A percentile compares a stretch with the other conserved stretches of the same genome.
These are phyloP conservation scores for Tephrocybe rancida DNA, from an alignment of 768 basidiomycete species.

Conservation along the genomic window DNA sequence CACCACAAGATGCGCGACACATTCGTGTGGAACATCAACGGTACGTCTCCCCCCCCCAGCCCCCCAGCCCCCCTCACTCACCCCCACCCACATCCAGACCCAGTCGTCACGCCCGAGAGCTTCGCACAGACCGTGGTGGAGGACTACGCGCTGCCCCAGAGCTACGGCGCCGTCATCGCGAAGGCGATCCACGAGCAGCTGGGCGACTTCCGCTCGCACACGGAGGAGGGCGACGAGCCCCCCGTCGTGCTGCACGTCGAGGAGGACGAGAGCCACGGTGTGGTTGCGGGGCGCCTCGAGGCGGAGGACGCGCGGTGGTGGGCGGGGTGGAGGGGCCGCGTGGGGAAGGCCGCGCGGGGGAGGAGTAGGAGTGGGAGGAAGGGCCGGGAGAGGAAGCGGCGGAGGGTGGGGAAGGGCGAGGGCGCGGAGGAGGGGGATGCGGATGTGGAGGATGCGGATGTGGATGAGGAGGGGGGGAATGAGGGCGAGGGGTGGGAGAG, in stretches of 20 bases:
- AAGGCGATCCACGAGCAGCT: slow-evolving; percentile 90
- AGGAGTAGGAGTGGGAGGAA: background rate
- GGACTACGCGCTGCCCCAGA: slow-evolving; percentile 78
- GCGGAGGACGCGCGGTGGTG: slow-evolving; percentile 3
- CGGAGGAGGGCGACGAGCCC: slow-evolving; percentile 37
- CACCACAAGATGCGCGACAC: slow-evolving; percentile 94
- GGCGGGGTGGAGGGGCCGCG: slow-evolving; percentile 25
- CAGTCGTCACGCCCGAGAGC: slow-evolving; percentile 83
- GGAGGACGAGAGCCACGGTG: no score
- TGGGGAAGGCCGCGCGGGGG: background rate
- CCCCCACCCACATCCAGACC: slow-evolving; percentile 58
- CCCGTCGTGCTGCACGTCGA: background rate
- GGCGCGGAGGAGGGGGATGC: slow-evolving; percentile 42
- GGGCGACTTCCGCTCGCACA: slow-evolving; percentile 75
- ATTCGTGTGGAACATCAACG: slow-evolving; percentile 95
- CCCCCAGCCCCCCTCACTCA: background rate
- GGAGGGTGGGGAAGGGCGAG: slow-evolving; percentile 39
- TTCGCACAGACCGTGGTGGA: slow-evolving; percentile 92
- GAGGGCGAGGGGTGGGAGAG: slow-evolving; percentile 29
- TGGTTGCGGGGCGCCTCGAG: background rate
- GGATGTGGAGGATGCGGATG: slow-evolving; percentile 27
- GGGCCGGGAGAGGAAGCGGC: slow-evolving; percentile 1
- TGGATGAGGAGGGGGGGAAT: slow-evolving; percentile 22
- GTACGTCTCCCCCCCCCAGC: slow-evolving; percentile 47
- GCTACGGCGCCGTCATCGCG: slow-evolving; percentile 67